Evolutionary conservation across 176 grass and related monocot species (phyloP), one percentile per base, ranked within the genome.

Genomic region (Olyra latifolia): DNA sequence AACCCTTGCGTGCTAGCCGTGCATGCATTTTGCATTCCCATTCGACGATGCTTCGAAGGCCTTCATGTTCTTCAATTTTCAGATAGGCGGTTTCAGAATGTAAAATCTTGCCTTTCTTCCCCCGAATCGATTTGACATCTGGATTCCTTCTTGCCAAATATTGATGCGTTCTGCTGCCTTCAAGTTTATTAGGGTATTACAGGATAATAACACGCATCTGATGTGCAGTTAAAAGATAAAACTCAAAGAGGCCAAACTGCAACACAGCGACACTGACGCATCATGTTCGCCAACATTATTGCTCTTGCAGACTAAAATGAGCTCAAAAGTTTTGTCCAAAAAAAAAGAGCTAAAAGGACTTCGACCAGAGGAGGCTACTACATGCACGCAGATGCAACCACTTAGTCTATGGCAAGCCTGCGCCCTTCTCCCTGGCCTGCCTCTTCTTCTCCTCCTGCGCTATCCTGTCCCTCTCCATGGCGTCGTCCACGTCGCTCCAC

Each of bases 371-470:
- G 10, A 10, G n/a, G 48, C 20, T 2, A 61, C 10, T 59, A 22
- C 24, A 40, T 9, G 62, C 46, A 16, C 19, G 30, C 46, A 27
- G 7, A 46, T 62, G 4, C 16, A 17, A 24, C 15, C 9, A 35
- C 1, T 9, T 29, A 5, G 10, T 10, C 68, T 89, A 84, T 6
- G 82, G 82, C 54, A 80, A 80, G 35, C 87, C 82, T 0, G 82
- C 64, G 62, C 87, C 82, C 62, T 80, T 80, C 81, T 89, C 87
- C 82, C 82, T 84, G 30, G 87, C 83, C 81, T 88, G 48, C 81
- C 66, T 82, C 78, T 66, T 73, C 59, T 60, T 20, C 49, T 50
- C 61, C 72, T 85, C 82, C 67, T 44, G 38, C 6, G 79, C 77
- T 57, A 63, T 57, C 77, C 69, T 67, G 55, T 82, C 77, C 78